These are phyloP conservation scores for Sphagnum tenellum DNA, from an alignment of 225 moss, liverwort and hornwort species.

Conservation along the genomic window DNA sequence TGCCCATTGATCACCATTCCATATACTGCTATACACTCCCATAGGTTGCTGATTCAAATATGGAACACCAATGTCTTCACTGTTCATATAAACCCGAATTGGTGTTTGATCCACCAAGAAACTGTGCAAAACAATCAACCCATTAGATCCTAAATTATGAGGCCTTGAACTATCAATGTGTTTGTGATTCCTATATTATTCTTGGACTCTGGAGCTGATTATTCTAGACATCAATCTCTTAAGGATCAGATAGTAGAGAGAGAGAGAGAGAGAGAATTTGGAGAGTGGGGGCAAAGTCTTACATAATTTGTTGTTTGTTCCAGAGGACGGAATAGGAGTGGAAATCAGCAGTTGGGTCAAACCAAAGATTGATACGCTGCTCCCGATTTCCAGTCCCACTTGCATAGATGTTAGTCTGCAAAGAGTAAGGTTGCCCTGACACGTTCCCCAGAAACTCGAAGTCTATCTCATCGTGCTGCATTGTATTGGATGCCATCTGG, in stretches of 20 bases:
- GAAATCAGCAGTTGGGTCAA: constrained; percentile 42
- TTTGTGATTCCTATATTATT: too few relatives aligned
- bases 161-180: too few relatives aligned
- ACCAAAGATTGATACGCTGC: constrained; percentile 50
- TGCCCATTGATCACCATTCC: constrained; percentile 56
- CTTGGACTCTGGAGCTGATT: too few relatives aligned
- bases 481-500: constrained; percentile 45
- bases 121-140: constrained; percentile 9
- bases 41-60: constrained; percentile 36
- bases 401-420: constrained; percentile 45
- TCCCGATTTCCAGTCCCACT: constrained; percentile 32
- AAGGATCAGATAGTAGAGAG: too few relatives aligned
- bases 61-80: constrained; percentile 27
- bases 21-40: constrained; percentile 43
- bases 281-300: constrained; percentile 1
- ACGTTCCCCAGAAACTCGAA: constrained; percentile 54
- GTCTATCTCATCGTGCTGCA: constrained; percentile 45
- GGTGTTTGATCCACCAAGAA: constrained; percentile 42
- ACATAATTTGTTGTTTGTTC: constrained; percentile 57
- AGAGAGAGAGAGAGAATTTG: too few relatives aligned
- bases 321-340: constrained; percentile 48
- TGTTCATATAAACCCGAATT: constrained; percentile 48
- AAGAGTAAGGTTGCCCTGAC: constrained; percentile 37
- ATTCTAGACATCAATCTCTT: too few relatives aligned
- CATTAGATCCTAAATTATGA: too few relatives aligned